Evolutionary conservation across 1,139 yeast genomes (phyloP), one percentile per base, ranked within the genome.

Genomic region (Meyerozyma smithsonii): DNA sequence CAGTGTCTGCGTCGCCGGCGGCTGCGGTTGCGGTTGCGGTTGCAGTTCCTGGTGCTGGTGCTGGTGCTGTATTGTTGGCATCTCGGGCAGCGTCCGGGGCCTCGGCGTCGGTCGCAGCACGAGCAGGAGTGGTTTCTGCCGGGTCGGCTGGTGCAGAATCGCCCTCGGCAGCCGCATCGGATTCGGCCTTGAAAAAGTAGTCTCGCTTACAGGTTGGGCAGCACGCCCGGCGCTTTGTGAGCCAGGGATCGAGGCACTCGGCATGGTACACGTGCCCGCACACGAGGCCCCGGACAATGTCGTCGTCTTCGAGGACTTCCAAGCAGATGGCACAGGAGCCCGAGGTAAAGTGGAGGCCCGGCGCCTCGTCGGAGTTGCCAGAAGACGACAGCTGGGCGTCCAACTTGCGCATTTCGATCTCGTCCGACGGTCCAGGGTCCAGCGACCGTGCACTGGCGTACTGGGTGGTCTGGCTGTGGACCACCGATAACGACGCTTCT

Each of bases 231-330:
- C 92, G 68, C 44, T 76, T 75, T 4, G 80, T 81, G 37, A 87
- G 64, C 95, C 95, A 86, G 1, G 92, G 92, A 50, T 84, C 94
- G 38, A 87, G 69, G 60, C 96, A 87, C 19, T 73, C 81, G 8
- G 82, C 71, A 55, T 87, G 96, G 71, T 81, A 87, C 2, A 84
- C 88, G 59, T 87, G 96, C 3, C 92, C 92, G 62, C 96, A 87
- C 8, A 84, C 65, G 37, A 86, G 67, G 0, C 88, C 87, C 40
- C 95, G 73, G 0, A 86, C 89, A 1, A 61, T 55, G 38, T 84
- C 90, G 8, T 73, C 79, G 40, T 75, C 75, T 46, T 77, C 84
- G 50, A 83, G 72, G 8, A 64, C 55, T 39, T 85, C 95, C 39
- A 85, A 70, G 60, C 95, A 86, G 48, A 86, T 83, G 15, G 92